phyloP scores from a whole-genome alignment of 345 rosid species.

The Gossypium raimondii region DNA sequence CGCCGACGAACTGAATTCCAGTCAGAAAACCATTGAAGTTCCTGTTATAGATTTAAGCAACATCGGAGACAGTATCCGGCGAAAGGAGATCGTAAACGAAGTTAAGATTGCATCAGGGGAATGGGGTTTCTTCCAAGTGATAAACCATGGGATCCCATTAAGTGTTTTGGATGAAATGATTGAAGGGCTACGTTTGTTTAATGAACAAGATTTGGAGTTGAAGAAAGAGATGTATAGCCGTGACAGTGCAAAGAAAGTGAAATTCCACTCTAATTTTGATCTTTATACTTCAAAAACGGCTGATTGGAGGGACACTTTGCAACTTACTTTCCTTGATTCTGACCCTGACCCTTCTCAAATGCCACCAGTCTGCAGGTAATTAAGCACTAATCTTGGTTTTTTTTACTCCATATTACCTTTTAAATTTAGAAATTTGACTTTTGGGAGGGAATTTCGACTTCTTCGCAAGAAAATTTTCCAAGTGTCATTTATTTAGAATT shows the following conservation, averaged over 20 bases:
- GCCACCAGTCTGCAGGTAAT: conserved; percentile 20
- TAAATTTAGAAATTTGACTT: too few relatives aligned
- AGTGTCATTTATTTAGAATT: too few relatives aligned
- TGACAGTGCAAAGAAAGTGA: neutral
- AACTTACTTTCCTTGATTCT: conserved; percentile 3
- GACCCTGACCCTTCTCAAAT: conserved; percentile 18
- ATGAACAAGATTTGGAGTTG: conserved; percentile 7
- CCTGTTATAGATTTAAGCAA: conserved; percentile 38
- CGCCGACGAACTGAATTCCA: neutral
- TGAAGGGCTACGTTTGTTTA: conserved; percentile 23
- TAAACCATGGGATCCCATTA: conserved; percentile 44
- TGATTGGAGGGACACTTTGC: conserved; percentile 26
- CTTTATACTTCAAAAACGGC: conserved; percentile 8
- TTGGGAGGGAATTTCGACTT: too few relatives aligned
- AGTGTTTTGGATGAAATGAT: conserved; percentile 29
- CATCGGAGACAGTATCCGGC: conserved; percentile 13
- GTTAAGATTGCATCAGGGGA: conserved; percentile 30
- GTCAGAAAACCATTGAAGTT: neutral
- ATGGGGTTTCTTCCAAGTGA: conserved; percentile 47
- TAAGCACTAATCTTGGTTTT: too few relatives aligned
- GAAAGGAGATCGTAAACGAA: conserved; percentile 17
- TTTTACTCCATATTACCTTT: too few relatives aligned
- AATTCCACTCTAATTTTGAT: neutral
- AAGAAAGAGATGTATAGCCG: neutral
- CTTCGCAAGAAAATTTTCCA: too few relatives aligned